Conservation (phyloP, 495 filamentous ascomycete genomes). For the Xylaria telfairii region DNA sequence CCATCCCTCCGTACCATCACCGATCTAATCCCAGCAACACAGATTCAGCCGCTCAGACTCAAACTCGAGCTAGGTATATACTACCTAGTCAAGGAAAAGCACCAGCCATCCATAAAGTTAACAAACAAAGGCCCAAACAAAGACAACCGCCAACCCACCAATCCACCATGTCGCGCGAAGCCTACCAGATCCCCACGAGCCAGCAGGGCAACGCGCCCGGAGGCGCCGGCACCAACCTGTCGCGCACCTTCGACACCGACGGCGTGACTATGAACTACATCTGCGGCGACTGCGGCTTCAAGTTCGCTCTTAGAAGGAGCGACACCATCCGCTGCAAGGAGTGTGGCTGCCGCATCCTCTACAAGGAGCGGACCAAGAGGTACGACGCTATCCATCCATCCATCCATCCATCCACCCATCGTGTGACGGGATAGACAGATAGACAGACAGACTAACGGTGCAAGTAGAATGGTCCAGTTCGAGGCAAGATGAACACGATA, state of each 20-base stretch:
- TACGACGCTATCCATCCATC: slow-evolving; percentile 50
- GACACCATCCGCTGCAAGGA: slow-evolving; percentile 94
- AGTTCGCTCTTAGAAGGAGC: slow-evolving; percentile 79
- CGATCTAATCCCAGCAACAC: too few species aligned
- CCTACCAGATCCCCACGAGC: slow-evolving; percentile 62
- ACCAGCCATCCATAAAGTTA: background rate
- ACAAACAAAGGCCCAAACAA: too few species aligned
- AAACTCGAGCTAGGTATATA: background rate
- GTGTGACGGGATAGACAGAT: background rate
- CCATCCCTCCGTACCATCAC: slow-evolving; percentile 3
- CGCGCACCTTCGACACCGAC: slow-evolving; percentile 41
- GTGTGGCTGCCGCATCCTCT: slow-evolving; percentile 94
- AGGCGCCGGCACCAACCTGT: slow-evolving; percentile 35
- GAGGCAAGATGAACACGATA: slow-evolving; percentile 73
- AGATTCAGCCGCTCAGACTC: background rate
- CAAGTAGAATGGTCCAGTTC: slow-evolving; percentile 89
- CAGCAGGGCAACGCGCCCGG: slow-evolving; percentile 33
- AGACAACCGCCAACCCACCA: background rate
- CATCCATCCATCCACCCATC: background rate
- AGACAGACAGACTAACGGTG: background rate
- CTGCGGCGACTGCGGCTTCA: slow-evolving; percentile 90
- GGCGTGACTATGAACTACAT: slow-evolving; percentile 73
- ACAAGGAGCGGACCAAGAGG: slow-evolving; percentile 98
- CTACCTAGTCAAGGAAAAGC: background rate
- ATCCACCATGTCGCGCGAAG: slow-evolving; percentile 62